Conservation (phyloP, 176 grass and related monocot species). For the Poa annua region DNA sequence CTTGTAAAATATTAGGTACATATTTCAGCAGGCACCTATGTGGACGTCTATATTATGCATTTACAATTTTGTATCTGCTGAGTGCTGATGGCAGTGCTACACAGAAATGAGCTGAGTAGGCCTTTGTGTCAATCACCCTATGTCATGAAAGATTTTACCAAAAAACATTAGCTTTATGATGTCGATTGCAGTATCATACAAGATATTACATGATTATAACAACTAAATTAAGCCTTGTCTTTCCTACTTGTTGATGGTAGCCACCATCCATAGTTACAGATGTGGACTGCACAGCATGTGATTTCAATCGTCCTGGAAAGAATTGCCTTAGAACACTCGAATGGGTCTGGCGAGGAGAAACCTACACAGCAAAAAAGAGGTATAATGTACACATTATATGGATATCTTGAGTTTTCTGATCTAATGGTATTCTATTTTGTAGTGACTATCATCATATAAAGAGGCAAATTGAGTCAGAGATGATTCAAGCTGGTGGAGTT, state of each 20-base stretch:
- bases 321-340: conserved; percentile 94
- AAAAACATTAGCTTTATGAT: conserved; percentile 18
- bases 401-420: conserved; percentile 37
- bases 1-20: neutral
- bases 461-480: conserved; percentile 94
- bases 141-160: conserved; percentile 29
- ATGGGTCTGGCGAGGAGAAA: conserved; percentile 98
- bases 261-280: conserved; percentile 97
- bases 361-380: conserved; percentile 93
- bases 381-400: conserved; percentile 40
- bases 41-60: conserved; percentile 27
- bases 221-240: conserved; percentile 8
- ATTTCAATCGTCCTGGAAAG: conserved; percentile 98
- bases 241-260: conserved; percentile 52
- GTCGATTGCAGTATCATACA: neutral
- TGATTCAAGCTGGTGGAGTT: conserved; percentile 69
- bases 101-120: conserved; percentile 20
- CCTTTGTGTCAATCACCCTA: neutral
- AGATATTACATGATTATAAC: conserved; percentile 34
- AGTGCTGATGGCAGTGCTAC: conserved; percentile 20
- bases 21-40: conserved; percentile 11
- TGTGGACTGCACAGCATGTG: conserved; percentile 94
- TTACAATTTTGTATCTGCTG: neutral
- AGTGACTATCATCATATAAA: conserved; percentile 99
- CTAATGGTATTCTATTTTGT: conserved; percentile 37